Evolutionary conservation across 2,329 filamentous ascomycete genomes (phyloP).

Genomic region (Sordariomycetes sp.): DNA sequence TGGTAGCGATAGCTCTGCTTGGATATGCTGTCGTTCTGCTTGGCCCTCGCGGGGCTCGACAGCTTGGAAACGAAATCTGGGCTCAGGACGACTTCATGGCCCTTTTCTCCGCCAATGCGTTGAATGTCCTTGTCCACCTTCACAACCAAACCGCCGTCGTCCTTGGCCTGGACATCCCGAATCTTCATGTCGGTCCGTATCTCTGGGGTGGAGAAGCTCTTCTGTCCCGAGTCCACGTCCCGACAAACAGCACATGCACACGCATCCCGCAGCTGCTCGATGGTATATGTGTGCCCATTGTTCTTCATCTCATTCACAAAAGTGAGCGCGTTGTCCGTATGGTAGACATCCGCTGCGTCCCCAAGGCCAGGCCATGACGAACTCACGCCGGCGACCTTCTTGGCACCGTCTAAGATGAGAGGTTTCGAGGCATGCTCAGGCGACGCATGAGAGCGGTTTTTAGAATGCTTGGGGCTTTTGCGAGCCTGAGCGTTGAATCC

Average conservation of each 20-base stretch:
- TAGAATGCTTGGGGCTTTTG: no score
- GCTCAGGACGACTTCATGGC: slow-evolving; percentile 7
- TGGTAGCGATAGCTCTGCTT: slow-evolving; percentile 15
- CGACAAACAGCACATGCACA: slow-evolving; percentile 45
- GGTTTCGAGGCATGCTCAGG: no score
- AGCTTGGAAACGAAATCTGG: neutral
- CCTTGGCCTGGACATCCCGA: slow-evolving; percentile 14
- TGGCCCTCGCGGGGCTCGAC: slow-evolving; percentile 8
- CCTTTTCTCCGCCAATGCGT: slow-evolving; percentile 17
- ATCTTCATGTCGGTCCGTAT: slow-evolving; percentile 25
- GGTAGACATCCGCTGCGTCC: no score
- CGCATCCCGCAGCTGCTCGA: slow-evolving; percentile 48
- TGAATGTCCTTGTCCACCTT: slow-evolving; percentile 45
- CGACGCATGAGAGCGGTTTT: no score
- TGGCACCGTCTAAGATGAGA: no score
- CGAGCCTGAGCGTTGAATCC: no score
- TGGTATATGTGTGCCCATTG: no score
- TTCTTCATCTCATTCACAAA: no score
- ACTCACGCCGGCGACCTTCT: no score
- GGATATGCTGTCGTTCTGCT: slow-evolving; percentile 10
- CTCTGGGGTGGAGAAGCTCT: slow-evolving; percentile 36
- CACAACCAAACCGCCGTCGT: slow-evolving; percentile 39
- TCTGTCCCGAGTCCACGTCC: slow-evolving; percentile 50
- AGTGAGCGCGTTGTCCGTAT: no score
- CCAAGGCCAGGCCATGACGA: no score